These are phyloP conservation scores for Pythium diclinum DNA, from an alignment of 352 stramenopile species.

Conservation along the genomic window DNA sequence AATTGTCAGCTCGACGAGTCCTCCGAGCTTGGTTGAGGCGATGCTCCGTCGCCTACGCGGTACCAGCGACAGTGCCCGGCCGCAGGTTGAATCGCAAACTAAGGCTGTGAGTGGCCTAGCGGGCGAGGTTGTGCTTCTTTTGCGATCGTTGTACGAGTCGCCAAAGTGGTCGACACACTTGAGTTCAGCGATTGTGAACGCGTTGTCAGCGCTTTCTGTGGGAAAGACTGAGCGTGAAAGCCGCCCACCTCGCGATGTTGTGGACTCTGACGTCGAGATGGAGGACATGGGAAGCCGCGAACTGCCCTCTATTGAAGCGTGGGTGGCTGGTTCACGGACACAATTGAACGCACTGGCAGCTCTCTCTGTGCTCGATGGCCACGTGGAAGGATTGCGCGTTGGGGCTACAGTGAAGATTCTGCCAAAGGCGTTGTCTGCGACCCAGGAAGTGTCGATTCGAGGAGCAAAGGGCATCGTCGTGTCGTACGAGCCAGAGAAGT, in stretches of 20 bases:
- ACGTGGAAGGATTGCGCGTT: constrained; percentile 80
- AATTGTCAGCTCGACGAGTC: constrained; percentile 65
- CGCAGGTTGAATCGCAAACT: not conserved
- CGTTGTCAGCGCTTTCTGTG: constrained; percentile 48
- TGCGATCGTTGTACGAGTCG: constrained; percentile 79
- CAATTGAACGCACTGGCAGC: constrained; percentile 73
- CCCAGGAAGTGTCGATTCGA: constrained; percentile 76
- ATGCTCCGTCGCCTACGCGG: constrained; percentile 40
- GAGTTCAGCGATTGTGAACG: constrained; percentile 54
- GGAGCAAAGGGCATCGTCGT: constrained; percentile 73
- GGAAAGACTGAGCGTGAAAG: constrained; percentile 38
- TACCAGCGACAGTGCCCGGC: not conserved
- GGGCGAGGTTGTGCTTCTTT: constrained; percentile 74
- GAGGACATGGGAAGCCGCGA: constrained; percentile 68
- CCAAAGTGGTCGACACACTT: constrained; percentile 69
- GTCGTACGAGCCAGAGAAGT: constrained; percentile 79
- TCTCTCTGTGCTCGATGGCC: constrained; percentile 77
- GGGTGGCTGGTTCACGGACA: constrained; percentile 43
- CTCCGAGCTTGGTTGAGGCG: constrained; percentile 60
- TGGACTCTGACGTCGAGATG: constrained; percentile 82
- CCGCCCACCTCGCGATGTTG: constrained; percentile 14
- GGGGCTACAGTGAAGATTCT: constrained; percentile 84
- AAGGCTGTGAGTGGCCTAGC: constrained; percentile 35
- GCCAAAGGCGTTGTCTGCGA: constrained; percentile 56
- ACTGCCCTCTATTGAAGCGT: constrained; percentile 47